Conservation (phyloP, 2,329 filamentous ascomycete genomes). For the Arthrobotrys megalospora region DNA sequence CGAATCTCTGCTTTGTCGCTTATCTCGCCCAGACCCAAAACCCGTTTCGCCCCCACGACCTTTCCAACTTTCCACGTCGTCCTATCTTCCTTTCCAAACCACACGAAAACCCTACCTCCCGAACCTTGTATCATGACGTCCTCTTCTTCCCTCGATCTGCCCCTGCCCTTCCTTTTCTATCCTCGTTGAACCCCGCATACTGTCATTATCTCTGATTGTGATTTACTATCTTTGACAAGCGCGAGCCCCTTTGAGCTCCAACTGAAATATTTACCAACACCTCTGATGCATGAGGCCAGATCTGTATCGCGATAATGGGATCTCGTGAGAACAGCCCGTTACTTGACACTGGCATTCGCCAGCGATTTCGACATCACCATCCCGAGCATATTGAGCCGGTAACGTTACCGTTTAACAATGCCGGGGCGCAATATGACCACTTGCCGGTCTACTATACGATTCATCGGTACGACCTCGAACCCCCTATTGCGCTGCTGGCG, state of each 20-base stretch:
- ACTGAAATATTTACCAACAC: conserved; percentile 1
- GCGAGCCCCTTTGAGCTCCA: not conserved
- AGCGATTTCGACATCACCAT: conserved; percentile 53
- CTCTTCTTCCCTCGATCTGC: conserved; percentile 16
- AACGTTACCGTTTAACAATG: conserved; percentile 6
- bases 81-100: conserved; percentile 2
- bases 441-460: conserved; percentile 84
- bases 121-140: conserved; percentile 43
- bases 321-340: conserved; percentile 47
- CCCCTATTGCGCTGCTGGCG: not conserved
- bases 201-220: conserved; percentile 27
- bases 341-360: conserved; percentile 39
- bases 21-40: conserved; percentile 44
- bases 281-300: conserved; percentile 17
- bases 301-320: conserved; percentile 6
- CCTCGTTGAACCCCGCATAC: conserved; percentile 21
- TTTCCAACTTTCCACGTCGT: not conserved
- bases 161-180: conserved; percentile 13
- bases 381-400: conserved; percentile 31
- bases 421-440: conserved; percentile 72
- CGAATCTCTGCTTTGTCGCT: conserved; percentile 37
- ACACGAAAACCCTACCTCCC: conserved; percentile 7
- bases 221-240: conserved; percentile 2
- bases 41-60: conserved; percentile 30
- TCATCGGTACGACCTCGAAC: conserved; percentile 71